Base-by-base conservation (phyloP, 1,284 basidiomycete species). In the Ceratobasidium sp. region DNA sequence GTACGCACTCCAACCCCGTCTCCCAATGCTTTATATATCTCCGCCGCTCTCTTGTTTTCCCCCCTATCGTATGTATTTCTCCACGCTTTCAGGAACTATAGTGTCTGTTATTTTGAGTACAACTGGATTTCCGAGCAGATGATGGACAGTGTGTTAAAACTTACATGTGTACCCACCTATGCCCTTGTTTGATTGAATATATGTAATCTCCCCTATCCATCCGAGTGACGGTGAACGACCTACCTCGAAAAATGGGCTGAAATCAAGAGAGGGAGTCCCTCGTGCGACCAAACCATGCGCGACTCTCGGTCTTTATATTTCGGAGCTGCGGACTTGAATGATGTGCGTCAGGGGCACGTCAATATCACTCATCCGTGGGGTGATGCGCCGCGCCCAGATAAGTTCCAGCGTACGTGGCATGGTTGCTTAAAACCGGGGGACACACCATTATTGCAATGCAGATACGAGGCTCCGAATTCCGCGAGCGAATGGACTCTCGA, bases 141-240 rank as follows among this genome's bases (percentile, higher is more conserved):
- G 54, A 62, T 59, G 59, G 63, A 67, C 63, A 63, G 59, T 67
- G 63, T 67, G 54, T 55, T 32, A 55, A n/a, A 32, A 67, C 63
- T 67, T 47, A 67, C 63, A 67, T 67, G 63, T 67, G n/a, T n/a
- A 67, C 63, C 49, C 41, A 23, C 46, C 63, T 38, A 67, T 67
- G 63, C 63, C 46, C 44, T 38, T 49, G 14, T 30, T 32, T 30
- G 28, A 32, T 55, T 28, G 35, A 64, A 47, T 67, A 38, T 67
- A 67, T 67, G 63, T 23, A 16, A n/a, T 64, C n/a, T n/a, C n/a
- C n/a, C n/a, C n/a, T 30, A 14, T n/a, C 49, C 23, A 18, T 28
- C 63, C 14, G 26, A 55, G 26, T 30, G 11, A 16, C 23, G 54
- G 50, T 54, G 47, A 28, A 18, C 59, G 7, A 44, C 41, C 47